Evolutionary conservation across 306 rosid genomes (phyloP), one percentile per base, ranked within the genome.

Genomic region (Luffa acutangula): DNA sequence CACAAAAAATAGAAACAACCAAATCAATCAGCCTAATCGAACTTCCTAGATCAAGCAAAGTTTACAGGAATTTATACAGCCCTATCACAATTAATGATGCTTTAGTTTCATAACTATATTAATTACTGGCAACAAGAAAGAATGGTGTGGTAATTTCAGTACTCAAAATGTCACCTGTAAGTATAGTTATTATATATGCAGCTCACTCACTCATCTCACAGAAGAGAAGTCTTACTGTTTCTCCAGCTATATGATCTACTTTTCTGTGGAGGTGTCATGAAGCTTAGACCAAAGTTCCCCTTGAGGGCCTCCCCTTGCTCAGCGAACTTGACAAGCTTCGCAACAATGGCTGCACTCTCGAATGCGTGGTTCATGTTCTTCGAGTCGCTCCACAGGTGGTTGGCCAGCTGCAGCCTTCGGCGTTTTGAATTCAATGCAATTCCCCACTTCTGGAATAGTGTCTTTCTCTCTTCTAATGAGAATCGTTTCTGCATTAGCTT

Each of bases 201-300:
- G 34, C 36, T 52, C 31, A 49, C 31, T 0, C 31, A 37, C 18
- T n/a, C 58, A 20, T 78, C 56, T 82, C 80, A 88, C 17, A 73
- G 62, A 67, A 88, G 89, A 39, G 96, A 86, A 8, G 86, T 71
- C 83, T 74, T 80, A 81, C 86, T 89, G 84, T 75, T 91, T 87
- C 65, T 90, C 98, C 98, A 95, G 72, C 87, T 83, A 73, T 69
- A 86, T 42, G 90, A 86, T 82, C 93, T 81, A 62, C 70, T 85
- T 7, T 88, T 37, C 60, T 81, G 85, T 11, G 88, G 84, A 34
- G 94, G 91, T 12, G 96, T 84, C 82, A 90, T 93, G 85, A 89
- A 95, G 85, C 97, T 95, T 46, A 95, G 94, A 21, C 99, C 99
- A 80, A 93, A 93, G 96, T 93, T 95, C 88, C 90, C 99, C 89